Evolutionary conservation across 2,329 filamentous ascomycete species (phyloP).

Genomic region (Apiospora sp.): DNA sequence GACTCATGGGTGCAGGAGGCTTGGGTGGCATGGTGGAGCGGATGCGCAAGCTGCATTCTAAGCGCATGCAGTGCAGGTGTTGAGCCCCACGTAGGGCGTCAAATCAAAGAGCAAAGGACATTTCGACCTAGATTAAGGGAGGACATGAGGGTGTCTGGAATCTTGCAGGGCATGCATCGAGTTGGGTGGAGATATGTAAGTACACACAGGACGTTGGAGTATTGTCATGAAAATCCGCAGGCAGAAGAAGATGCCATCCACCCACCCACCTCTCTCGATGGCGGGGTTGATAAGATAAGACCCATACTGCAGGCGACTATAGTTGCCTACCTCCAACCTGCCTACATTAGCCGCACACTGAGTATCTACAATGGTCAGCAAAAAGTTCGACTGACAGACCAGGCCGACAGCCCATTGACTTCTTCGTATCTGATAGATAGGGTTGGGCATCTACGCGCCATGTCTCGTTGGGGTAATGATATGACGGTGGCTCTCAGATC

Average conservation of each 20-base stretch:
- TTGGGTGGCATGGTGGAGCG: constrained; percentile 11
- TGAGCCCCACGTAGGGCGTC: constrained; percentile 25
- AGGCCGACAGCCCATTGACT: not conserved
- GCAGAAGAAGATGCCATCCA: not conserved
- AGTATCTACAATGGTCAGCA: not conserved
- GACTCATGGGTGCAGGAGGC: constrained; percentile 8
- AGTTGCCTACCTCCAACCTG: not conserved
- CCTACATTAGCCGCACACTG: not conserved
- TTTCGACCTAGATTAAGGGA: not conserved
- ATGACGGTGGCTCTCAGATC: not conserved
- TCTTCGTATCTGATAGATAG: not conserved
- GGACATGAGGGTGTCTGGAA: constrained; percentile 12
- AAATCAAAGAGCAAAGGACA: constrained; percentile 1
- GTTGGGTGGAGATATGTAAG: constrained; percentile 18
- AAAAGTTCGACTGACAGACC: not conserved
- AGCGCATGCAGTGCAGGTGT: constrained; percentile 21
- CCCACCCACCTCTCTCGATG: constrained; percentile 2
- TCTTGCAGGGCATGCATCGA: constrained; percentile 18
- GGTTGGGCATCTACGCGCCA: not conserved
- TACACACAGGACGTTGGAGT: constrained; percentile 6
- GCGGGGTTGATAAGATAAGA: constrained; percentile 19
- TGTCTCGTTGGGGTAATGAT: not conserved
- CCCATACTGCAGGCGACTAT: not conserved
- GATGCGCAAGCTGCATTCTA: constrained; percentile 21
- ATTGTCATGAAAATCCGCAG: not conserved